Evolutionary conservation across 768 basidiomycete genomes (phyloP).

Genomic region (Pleurotus tuoliensis): DNA sequence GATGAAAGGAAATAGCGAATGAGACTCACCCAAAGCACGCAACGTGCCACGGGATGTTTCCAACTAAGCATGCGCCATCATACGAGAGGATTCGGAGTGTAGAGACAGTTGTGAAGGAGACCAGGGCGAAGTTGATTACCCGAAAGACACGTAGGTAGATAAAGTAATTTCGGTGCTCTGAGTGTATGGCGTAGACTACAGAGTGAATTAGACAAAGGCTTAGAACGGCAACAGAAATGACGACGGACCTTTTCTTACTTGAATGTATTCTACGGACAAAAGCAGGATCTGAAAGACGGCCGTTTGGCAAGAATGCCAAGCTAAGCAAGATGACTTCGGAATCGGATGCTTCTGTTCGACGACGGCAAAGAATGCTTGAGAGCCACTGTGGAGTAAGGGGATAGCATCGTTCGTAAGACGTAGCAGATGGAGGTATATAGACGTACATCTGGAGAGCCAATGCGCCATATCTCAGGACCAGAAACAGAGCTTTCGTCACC

Average conservation of each 20-base stretch:
- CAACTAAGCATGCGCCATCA: not conserved
- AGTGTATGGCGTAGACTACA: slow-evolving; percentile 1
- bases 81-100: not conserved
- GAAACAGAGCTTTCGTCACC: not conserved
- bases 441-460: slow-evolving; percentile 3
- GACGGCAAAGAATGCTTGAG: not conserved
- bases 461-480: not conserved
- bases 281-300: not conserved
- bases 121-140: not conserved
- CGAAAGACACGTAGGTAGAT: not conserved
- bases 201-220: not conserved
- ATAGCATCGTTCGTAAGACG: too few relatives aligned
- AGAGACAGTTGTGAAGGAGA: not conserved
- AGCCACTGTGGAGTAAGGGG: not conserved
- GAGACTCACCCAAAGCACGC: not conserved
- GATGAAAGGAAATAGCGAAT: not conserved
- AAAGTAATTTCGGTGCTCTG: not conserved
- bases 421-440: not conserved
- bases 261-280: not conserved
- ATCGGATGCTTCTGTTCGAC: not conserved
- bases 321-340: not conserved
- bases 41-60: slow-evolving; percentile 1
- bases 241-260: slow-evolving; percentile 2
- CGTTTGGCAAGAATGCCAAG: not conserved
- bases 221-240: not conserved